phyloP scores from a whole-genome alignment of 1,284 basidiomycete genomes.

The Xanthoconium separans region DNA sequence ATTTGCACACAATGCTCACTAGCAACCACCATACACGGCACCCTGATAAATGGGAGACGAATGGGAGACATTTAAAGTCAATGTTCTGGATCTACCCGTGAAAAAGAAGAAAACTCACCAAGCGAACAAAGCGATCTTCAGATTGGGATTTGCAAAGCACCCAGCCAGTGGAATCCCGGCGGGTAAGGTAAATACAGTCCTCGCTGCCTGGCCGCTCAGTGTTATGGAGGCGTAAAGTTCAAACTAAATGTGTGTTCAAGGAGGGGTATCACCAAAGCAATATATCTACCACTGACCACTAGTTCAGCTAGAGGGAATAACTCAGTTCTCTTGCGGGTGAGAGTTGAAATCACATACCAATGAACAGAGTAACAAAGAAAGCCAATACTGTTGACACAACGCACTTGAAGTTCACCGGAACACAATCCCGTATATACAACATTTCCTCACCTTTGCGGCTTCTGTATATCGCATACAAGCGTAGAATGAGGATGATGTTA shows the following conservation, averaged over 20 bases:
- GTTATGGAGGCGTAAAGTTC: slow-evolving; percentile 3
- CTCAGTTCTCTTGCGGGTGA: background rate
- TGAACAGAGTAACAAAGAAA: background rate
- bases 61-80: background rate
- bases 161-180: background rate
- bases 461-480: slow-evolving; percentile 5
- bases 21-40: background rate
- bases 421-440: background rate
- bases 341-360: background rate
- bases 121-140: background rate
- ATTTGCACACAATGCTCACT: background rate
- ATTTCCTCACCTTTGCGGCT: slow-evolving; percentile 5
- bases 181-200: background rate
- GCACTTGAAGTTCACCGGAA: background rate
- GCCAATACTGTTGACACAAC: background rate
- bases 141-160: background rate
- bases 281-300: background rate
- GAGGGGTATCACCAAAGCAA: background rate
- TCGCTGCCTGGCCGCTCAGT: background rate
- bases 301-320: background rate
- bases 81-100: background rate
- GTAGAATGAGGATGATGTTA: slow-evolving; percentile 6
- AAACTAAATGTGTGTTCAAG: background rate
- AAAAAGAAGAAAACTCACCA: background rate
- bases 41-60: background rate